Percentiles rank a stretch among this genome's conserved stretches.
Conservation (phyloP, 345 rosid genomes). For the Pistacia vera region DNA sequence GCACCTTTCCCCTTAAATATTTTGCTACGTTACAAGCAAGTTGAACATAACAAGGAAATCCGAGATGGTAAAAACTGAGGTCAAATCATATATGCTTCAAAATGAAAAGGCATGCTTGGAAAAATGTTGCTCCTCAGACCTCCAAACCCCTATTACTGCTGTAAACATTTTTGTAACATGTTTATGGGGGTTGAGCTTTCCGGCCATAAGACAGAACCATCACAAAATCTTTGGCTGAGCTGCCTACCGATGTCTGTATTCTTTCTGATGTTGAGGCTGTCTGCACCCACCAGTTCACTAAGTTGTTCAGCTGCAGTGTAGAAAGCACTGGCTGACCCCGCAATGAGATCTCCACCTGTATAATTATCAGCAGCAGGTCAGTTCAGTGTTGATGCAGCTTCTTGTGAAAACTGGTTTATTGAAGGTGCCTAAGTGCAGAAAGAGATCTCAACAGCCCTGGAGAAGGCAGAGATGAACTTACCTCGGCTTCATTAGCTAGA, state of each 20-base stretch:
- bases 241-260: conserved; percentile 35
- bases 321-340: conserved; percentile 42
- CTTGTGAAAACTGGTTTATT: neutral
- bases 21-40: neutral
- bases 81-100: neutral
- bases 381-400: neutral
- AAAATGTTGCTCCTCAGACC: neutral
- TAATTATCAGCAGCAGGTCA: neutral
- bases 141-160: neutral
- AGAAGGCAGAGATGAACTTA: conserved; percentile 9
- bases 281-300: conserved; percentile 50
- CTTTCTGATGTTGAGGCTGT: conserved; percentile 32
- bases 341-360: conserved; percentile 55
- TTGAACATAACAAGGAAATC: neutral
- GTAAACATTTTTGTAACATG: neutral
- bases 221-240: conserved; percentile 48
- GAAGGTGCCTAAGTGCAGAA: neutral
- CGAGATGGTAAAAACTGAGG: neutral
- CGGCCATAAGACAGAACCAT: conserved; percentile 53
- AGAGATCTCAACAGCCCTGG: too few relatives aligned
- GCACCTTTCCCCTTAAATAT: neutral
- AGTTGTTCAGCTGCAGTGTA: conserved; percentile 26
- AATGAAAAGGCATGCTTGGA: neutral
- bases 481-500: conserved; percentile 49
- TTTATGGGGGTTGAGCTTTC: conserved; percentile 30